A percentile compares a stretch with the other conserved stretches of the same genome.
Evolutionary conservation across 2,329 filamentous ascomycete genomes (phyloP).

Genomic region (Ceratocystis eucalypticola): DNA sequence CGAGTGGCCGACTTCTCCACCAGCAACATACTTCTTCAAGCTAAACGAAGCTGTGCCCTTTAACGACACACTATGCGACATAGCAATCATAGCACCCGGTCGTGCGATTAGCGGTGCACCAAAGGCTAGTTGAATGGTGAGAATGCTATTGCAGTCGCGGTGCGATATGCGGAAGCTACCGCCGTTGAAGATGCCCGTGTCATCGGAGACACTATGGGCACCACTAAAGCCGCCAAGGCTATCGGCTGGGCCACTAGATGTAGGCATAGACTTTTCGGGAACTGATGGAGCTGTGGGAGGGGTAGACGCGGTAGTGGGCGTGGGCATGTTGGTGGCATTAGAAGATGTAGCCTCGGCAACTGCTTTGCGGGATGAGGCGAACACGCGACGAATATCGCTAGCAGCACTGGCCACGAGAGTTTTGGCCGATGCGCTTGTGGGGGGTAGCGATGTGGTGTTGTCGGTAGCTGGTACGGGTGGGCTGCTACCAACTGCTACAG

Average conservation of each 20-base stretch:
- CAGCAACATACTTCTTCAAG: constrained; percentile 78
- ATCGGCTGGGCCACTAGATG: constrained; percentile 26
- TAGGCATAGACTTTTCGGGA: not conserved
- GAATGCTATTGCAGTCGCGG: constrained; percentile 74
- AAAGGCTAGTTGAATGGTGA: constrained; percentile 80
- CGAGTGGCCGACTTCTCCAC: constrained; percentile 65
- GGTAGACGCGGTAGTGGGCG: constrained; percentile 19
- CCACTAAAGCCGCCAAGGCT: constrained; percentile 26
- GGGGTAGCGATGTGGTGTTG: not conserved
- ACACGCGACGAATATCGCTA: constrained; percentile 21
- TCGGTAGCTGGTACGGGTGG: not conserved
- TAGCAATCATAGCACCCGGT: constrained; percentile 85
- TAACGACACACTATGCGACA: constrained; percentile 77
- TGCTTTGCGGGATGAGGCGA: constrained; percentile 21
- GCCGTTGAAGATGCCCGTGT: constrained; percentile 93
- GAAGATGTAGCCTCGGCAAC: not conserved
- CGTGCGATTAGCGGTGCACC: constrained; percentile 72
- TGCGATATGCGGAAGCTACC: constrained; percentile 90
- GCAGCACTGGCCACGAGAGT: constrained; percentile 19
- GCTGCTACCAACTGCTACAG: no score
- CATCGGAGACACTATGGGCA: constrained; percentile 48
- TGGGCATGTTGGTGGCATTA: constrained; percentile 25
- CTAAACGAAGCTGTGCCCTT: constrained; percentile 74
- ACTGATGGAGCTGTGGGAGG: constrained; percentile 24
- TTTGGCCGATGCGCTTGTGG: constrained; percentile 23